A percentile compares a stretch with the other conserved stretches of the same genome.
These are phyloP conservation scores for Neonectria coccinea DNA, from an alignment of 2,329 filamentous ascomycete species.

Conservation along the genomic window DNA sequence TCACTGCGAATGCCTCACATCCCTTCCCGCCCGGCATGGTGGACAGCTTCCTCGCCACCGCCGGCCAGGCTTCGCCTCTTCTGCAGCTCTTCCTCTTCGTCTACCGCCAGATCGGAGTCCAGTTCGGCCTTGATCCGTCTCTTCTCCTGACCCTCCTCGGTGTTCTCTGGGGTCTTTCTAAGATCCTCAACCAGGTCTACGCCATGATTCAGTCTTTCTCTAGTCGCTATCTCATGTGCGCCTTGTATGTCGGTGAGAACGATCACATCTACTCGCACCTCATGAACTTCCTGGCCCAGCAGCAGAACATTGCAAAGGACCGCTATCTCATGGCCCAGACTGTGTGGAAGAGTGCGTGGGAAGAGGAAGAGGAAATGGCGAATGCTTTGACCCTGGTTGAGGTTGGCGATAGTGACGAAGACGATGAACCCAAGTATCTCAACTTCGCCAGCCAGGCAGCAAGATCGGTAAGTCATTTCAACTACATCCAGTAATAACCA, in stretches of 20 bases:
- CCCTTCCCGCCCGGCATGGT: conserved; percentile 50
- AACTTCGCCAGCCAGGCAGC: conserved; percentile 71
- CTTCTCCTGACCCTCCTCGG: conserved; percentile 59
- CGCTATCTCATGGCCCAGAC: conserved; percentile 68
- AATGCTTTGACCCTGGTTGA: conserved; percentile 50
- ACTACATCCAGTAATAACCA: background rate
- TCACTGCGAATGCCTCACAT: conserved; percentile 35
- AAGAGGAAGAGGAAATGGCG: conserved; percentile 62
- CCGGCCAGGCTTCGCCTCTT: conserved; percentile 58
- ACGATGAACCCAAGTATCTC: conserved; percentile 57
- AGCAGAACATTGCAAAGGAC: conserved; percentile 64
- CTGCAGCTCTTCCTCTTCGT: conserved; percentile 58
- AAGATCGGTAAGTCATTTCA: conserved; percentile 54
- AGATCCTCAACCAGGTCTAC: conserved; percentile 52
- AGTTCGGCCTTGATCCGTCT: conserved; percentile 63
- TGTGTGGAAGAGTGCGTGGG: conserved; percentile 66
- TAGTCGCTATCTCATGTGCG: conserved; percentile 61
- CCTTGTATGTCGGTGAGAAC: conserved; percentile 64
- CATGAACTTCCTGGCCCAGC: conserved; percentile 68
- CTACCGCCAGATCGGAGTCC: conserved; percentile 58
- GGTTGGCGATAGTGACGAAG: conserved; percentile 47
- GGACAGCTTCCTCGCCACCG: conserved; percentile 59
- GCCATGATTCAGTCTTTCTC: conserved; percentile 52
- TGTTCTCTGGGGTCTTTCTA: conserved; percentile 60
- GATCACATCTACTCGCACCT: conserved; percentile 70